Base-by-base conservation (phyloP, 106 monocot species). In the Iris macrosiphon region DNA sequence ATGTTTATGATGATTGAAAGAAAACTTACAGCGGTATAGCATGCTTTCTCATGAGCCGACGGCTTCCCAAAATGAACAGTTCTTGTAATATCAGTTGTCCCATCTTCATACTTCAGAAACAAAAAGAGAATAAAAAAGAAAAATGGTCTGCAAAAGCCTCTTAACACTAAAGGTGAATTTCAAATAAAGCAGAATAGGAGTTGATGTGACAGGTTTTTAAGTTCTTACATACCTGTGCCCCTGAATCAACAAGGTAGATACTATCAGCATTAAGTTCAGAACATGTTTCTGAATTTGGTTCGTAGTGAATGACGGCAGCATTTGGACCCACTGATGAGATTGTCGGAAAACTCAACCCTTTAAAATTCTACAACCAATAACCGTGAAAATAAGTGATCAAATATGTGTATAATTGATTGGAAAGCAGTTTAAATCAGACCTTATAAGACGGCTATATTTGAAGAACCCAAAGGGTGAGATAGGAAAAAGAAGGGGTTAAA, bases 31-130 rank as follows among this genome's bases (percentile, higher is more conserved):
- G 89, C 85, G 49, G 96, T 96, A 70, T 86, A 96, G 59, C 90
- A 90, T 55, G 82, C 71, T 79, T 96, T 96, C 72, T 96, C 96
- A 56, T 90, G 89, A 40, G 70, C 79, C 49, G 89, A 83, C 56
- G 96, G 96, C 47, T 86, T 96, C 25, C 86, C 89, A 75, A 96
- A 96, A 77, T 96, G 96, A 70, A 96, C 96, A 23, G 96, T 96
- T 43, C 96, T 64, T 60, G 96, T 96, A 55, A 96, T 85, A 63
- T 96, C 96, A 24, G 96, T 96, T 54, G 96, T 96, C 61, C 96
- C 96, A 83, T 96, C 96, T 72, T 81, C 67, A 84, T 94, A 94
- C 94, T 89, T 49, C 20, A 71, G 45, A 49, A 64, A 56, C 8
- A 65, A 31, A 21, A 6, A 39, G 14, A 37, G n/a, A n/a, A n/a